A percentile compares a stretch with the other conserved stretches of the same genome.
These are phyloP conservation scores for Cruciata laevipes DNA, from an alignment of 257 asterid genomes.

Conservation along the genomic window DNA sequence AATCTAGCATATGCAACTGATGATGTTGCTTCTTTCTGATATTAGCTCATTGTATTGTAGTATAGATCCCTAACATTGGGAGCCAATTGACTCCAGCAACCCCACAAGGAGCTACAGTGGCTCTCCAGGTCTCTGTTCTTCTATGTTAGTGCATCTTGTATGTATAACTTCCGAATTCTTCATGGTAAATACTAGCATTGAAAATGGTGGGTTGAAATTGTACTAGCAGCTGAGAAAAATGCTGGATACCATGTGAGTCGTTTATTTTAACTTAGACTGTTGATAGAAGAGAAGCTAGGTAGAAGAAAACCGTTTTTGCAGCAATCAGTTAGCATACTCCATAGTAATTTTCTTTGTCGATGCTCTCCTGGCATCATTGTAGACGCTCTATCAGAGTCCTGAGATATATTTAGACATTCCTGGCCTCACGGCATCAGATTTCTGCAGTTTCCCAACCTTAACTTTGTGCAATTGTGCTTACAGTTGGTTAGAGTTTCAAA, in stretches of 20 bases:
- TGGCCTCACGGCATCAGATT: not conserved
- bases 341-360: not conserved
- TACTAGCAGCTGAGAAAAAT: not conserved
- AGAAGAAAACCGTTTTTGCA: not conserved
- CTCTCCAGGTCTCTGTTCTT: not conserved
- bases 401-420: too few relatives aligned
- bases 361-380: not conserved
- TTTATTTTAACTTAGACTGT: not conserved
- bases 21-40: not conserved
- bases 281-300: not conserved
- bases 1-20: not conserved
- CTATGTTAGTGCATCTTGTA: not conserved
- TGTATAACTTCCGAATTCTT: not conserved
- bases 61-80: not conserved
- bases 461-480: too few relatives aligned
- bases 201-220: not conserved
- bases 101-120: not conserved
- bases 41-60: constrained; percentile 3
- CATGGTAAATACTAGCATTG: not conserved
- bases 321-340: not conserved
- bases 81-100: not conserved
- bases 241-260: not conserved
- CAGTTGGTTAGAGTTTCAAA: not conserved
- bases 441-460: not conserved
- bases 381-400: too few relatives aligned